Base-by-base conservation (phyloP, 345 rosid genomes). In the Conringia planisiliqua region DNA sequence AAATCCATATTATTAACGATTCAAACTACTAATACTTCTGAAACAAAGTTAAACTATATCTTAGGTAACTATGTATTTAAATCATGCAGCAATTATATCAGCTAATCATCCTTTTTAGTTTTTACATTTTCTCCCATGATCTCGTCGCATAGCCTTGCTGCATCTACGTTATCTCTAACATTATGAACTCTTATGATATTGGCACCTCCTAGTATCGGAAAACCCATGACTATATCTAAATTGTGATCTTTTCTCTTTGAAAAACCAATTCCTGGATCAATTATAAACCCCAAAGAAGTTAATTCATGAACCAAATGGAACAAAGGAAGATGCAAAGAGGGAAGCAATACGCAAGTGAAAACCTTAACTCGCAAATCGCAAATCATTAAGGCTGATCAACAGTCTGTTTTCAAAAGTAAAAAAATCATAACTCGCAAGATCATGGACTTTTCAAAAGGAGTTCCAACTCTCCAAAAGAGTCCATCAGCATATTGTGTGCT, bases 241-340 rank as follows among this genome's bases (percentile, higher is more conserved):
- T 85, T 89, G 1, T 93, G 85, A 55, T 83, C 79, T 1, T 73
- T 83, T 14, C 78, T 80, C 87, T 93, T 93, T 30, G 93, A 93
- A 66, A 90, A 93, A 27, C 97, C 93, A 22, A 90, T 82, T 72
- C 97, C 93, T n/a, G 90, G 93, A 83, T 89, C 93, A 40, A 82
- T 72, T 39, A 93, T 86, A 55, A 90, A 80, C 78, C n/a, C n/a
- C n/a, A n/a, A n/a, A n/a, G n/a, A n/a, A n/a, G n/a, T n/a, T n/a
- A n/a, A n/a, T n/a, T n/a, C n/a, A n/a, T n/a, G n/a, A n/a, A n/a
- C n/a, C n/a, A n/a, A n/a, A n/a, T n/a, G n/a, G n/a, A n/a, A n/a
- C n/a, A n/a, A n/a, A n/a, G n/a, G n/a, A n/a, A n/a, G n/a, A n/a
- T n/a, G n/a, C n/a, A n/a, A n/a, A n/a, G n/a, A n/a, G n/a, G n/a